A percentile compares a stretch with the other conserved stretches of the same genome.
Evolutionary conservation across 495 filamentous ascomycete species (phyloP).

Genomic region (Aspergillus saccharolyticus): DNA sequence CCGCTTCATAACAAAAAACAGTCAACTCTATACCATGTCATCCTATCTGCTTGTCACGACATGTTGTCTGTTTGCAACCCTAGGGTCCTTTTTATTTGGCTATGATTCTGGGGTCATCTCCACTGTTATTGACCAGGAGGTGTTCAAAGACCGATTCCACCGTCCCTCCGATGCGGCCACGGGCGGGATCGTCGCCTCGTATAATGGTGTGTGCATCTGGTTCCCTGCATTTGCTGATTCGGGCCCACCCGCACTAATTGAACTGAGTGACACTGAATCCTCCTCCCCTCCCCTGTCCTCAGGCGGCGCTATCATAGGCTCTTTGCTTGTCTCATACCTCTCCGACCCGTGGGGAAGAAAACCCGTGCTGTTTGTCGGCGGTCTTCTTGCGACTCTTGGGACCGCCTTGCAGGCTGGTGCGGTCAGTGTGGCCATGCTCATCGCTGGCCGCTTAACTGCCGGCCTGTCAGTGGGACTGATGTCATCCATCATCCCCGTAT

Average conservation of each 20-base stretch:
- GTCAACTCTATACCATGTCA: too few species aligned
- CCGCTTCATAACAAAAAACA: too few species aligned
- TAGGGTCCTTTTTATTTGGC: constrained; percentile 56
- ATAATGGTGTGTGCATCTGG: constrained; percentile 29
- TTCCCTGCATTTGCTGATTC: background rate
- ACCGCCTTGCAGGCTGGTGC: constrained; percentile 48
- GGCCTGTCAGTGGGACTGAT: constrained; percentile 48
- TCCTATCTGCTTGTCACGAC: constrained; percentile 36
- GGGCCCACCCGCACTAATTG: background rate
- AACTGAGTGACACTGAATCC: too few species aligned
- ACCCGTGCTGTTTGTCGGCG: constrained; percentile 45
- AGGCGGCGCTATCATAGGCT: constrained; percentile 46
- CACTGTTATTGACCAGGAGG: constrained; percentile 42
- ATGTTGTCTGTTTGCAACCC: constrained; percentile 50
- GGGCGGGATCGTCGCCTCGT: constrained; percentile 49
- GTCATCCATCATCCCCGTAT: constrained; percentile 48
- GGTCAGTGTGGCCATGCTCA: constrained; percentile 47
- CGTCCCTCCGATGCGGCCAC: constrained; percentile 36
- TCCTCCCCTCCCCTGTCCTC: too few species aligned
- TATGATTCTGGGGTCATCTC: constrained; percentile 50
- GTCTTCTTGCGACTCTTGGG: constrained; percentile 40
- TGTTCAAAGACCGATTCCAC: constrained; percentile 39
- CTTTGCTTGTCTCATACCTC: constrained; percentile 41
- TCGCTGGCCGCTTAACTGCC: constrained; percentile 48
- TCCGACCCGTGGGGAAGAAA: constrained; percentile 44